Percentiles rank a stretch among this genome's conserved stretches.
phyloP scores from a whole-genome alignment of 148 eudicot species.

The Heliamphora exappendiculata region DNA sequence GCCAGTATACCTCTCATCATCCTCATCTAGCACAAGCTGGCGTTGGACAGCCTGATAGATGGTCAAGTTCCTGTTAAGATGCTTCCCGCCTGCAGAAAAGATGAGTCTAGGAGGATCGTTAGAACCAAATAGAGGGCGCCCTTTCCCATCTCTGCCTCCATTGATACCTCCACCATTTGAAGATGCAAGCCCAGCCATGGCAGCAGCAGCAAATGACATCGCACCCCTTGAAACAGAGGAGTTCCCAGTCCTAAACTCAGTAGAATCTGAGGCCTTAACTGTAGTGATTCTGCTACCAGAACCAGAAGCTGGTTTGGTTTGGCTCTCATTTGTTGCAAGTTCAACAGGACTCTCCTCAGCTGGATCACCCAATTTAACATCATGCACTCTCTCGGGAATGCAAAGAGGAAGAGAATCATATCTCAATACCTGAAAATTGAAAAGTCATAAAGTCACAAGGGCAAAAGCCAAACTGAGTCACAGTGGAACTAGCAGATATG shows the following conservation, averaged over 20 bases:
- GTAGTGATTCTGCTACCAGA: constrained; percentile 62
- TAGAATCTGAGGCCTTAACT: constrained; percentile 48
- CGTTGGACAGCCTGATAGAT: constrained; percentile 92
- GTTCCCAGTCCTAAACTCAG: constrained; percentile 55
- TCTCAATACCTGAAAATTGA: constrained; percentile 50
- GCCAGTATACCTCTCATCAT: constrained; percentile 64
- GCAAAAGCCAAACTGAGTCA: not conserved
- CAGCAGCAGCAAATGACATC: constrained; percentile 99
- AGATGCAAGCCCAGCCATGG: constrained; percentile 95
- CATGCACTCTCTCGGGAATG: constrained; percentile 85
- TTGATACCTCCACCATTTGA: constrained; percentile 69
- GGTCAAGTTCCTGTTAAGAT: constrained; percentile 70
- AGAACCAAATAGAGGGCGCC: constrained; percentile 56
- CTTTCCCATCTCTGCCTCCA: constrained; percentile 70
- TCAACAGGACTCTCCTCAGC: constrained; percentile 46
- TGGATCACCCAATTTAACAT: constrained; percentile 81
- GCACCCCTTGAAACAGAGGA: constrained; percentile 87
- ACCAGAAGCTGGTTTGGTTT: constrained; percentile 59
- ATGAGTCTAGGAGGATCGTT: constrained; percentile 60
- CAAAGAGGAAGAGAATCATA: constrained; percentile 74
- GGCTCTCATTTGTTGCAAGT: constrained; percentile 52
- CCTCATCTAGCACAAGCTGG: constrained; percentile 79
- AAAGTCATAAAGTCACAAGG: not conserved
- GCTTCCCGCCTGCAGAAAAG: constrained; percentile 86
- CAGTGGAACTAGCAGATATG: not conserved